Conservation (phyloP, 2,329 filamentous ascomycete genomes). For the Scedosporium minutisporum region DNA sequence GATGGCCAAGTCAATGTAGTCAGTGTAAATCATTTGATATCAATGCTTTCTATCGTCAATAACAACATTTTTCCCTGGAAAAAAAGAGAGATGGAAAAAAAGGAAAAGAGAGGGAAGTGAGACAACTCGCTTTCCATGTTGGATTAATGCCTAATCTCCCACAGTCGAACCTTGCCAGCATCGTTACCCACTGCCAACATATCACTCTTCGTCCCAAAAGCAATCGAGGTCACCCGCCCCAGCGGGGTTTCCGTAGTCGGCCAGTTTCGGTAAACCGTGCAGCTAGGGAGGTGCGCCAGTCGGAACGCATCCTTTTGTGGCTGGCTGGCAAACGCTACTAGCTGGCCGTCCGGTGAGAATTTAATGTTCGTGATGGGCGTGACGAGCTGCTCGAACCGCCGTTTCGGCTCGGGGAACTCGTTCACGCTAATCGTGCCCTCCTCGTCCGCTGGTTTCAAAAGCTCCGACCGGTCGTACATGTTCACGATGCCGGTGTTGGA, state of each 20-base stretch:
- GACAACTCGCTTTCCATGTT: neutral
- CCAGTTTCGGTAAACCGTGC: slow-evolving; percentile 95
- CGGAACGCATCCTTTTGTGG: slow-evolving; percentile 84
- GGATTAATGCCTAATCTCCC: slow-evolving; percentile 55
- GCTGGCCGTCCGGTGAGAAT: slow-evolving; percentile 83
- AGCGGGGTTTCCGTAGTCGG: slow-evolving; percentile 83
- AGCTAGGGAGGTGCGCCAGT: slow-evolving; percentile 81
- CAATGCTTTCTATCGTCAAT: neutral
- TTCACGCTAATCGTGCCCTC: slow-evolving; percentile 43
- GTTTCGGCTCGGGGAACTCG: slow-evolving; percentile 59
- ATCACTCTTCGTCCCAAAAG: slow-evolving; percentile 56
- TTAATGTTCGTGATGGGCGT: slow-evolving; percentile 71
- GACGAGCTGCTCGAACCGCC: slow-evolving; percentile 74
- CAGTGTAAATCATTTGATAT: neutral
- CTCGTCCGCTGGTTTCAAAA: slow-evolving; percentile 31
- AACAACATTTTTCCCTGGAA: neutral
- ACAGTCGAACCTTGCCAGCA: slow-evolving; percentile 75
- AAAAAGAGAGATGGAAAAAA: slow-evolving; percentile 4
- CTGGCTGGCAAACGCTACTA: slow-evolving; percentile 75
- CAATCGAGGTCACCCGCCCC: slow-evolving; percentile 68
- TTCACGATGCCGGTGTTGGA: slow-evolving; percentile 84
- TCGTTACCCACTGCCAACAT: slow-evolving; percentile 83
- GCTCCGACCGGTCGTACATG: slow-evolving; percentile 73
- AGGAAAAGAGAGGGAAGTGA: neutral
- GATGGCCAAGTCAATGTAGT: neutral